Evolutionary conservation across 208 protist genomes (phyloP).

Genomic region (Zelonia costaricensis): DNA sequence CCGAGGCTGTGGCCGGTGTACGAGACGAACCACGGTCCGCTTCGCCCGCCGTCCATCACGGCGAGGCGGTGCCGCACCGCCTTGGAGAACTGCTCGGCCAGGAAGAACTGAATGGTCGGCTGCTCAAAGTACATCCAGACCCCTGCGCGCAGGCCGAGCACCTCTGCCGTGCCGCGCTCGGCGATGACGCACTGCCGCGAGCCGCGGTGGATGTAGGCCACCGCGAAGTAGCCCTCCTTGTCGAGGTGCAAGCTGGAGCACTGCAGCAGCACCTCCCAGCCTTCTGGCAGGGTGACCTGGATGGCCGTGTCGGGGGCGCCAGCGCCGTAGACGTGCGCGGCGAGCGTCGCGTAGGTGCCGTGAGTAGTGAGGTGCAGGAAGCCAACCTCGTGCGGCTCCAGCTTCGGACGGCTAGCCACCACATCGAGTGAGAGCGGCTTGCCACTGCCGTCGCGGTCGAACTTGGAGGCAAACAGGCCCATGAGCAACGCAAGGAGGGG

Average conservation of each 20-base stretch:
- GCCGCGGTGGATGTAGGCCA: constrained; percentile 77
- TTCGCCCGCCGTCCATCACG: constrained; percentile 13
- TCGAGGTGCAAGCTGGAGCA: constrained; percentile 69
- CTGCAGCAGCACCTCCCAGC: constrained; percentile 74
- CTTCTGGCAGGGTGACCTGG: constrained; percentile 44
- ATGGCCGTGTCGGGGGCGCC: constrained; percentile 23
- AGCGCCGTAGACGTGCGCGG: constrained; percentile 75
- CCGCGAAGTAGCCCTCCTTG: constrained; percentile 85
- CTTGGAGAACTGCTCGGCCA: constrained; percentile 86
- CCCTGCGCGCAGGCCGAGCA: constrained; percentile 74
- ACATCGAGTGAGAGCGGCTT: constrained; percentile 38
- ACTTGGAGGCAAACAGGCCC: constrained; percentile 22
- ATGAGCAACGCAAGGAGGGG: background rate
- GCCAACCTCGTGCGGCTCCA: constrained; percentile 57
- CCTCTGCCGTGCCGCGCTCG: constrained; percentile 85
- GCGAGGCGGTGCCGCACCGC: constrained; percentile 60
- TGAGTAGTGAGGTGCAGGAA: constrained; percentile 64
- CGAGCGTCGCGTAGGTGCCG: constrained; percentile 70
- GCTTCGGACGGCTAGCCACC: constrained; percentile 32
- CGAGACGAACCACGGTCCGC: constrained; percentile 59
- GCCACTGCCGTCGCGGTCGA: background rate
- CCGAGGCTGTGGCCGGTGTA: constrained; percentile 93
- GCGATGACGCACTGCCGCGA: constrained; percentile 81
- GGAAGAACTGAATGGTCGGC: constrained; percentile 82
- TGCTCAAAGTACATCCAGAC: constrained; percentile 93